Evolutionary conservation across 805 yeast genomes (phyloP), one percentile per base, ranked within the genome.

Genomic region (Pichia manshurica): DNA sequence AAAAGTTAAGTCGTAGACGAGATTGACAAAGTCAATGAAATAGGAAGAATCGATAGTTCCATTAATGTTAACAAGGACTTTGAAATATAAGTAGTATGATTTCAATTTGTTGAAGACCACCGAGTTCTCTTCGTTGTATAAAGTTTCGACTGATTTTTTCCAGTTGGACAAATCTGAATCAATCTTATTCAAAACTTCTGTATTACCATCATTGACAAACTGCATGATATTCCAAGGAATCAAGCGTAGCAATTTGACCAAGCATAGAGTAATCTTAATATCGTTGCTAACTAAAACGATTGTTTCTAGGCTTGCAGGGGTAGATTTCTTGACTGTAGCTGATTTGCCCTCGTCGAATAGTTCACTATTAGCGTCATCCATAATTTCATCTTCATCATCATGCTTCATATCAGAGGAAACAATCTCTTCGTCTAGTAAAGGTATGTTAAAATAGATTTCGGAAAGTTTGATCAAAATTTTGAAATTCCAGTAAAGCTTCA

Each of bases 401-500:
- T 39, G 42, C 16, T 21, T 28, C 23, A 39, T 32, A 21, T 48
- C 12, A 9, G 37, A 39, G 39, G 56, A 40, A 23, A 54, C 52
- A 41, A 62, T 42, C 15, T 41, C 42, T 20, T 48, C 44, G n/a
- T 39, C 44, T 32, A 19, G 35, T 21, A 48, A 45, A 16, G 45
- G 41, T 7, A 50, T 50, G 46, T 59, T 59, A 46, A 59, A 66
- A 36, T 56, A 56, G 7, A 63, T 53, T 51, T 66, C 56, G 34
- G 62, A 55, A 40, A 65, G 51, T 36, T 62, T 55, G 2, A 57
- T 47, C 23, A 72, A 54, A n/a, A 70, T 64, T 35, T 63, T 63
- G 49, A 62, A 68, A 47, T 70, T 66, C 78, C 78, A 73, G 50
- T 65, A 74, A 9, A 74, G 52, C 47, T 70, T 72, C 34, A 72